Evolutionary conservation across 129 eudicot genomes (phyloP), one percentile per base, ranked within the genome.

Genomic region (Rutidosis leptorrhynchoides): DNA sequence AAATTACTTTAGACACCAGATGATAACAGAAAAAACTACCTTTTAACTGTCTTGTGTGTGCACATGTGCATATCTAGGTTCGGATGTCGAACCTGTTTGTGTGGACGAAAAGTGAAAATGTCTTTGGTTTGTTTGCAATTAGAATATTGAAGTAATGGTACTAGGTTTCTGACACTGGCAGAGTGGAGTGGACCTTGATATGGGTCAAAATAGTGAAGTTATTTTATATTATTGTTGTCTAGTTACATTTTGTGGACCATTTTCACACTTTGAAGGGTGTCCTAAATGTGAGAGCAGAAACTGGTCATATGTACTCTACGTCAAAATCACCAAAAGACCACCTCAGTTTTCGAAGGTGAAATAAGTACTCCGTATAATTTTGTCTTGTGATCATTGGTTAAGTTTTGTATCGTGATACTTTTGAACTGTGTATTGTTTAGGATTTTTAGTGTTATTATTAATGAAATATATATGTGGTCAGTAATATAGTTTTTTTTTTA

Each of bases 151-250:
- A 48, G 40, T 35, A n/a, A 37, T 69, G 77, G 79, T 77, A 65
- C 70, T 59, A 77, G 70, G 79, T 64, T 77, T 71, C 69, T 26
- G 76, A 65, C 80, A 73, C 42, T 64, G 27, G 30, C 67, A 46
- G n/a, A n/a, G n/a, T n/a, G n/a, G 16, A 21, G 77, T 69, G 83
- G 77, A 19, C 79, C 67, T 58, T 21, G 37, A 45, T 10, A 52
- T 12, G 25, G 35, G 30, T 55, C 52, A 56, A 16, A 62, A 22
- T 46, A 37, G 26, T 40, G 17, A 64, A 56, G 33, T 16, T 11
- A n/a, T 40, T 43, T n/a, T n/a, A n/a, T n/a, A n/a, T n/a, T n/a
- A n/a, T n/a, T n/a, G n/a, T n/a, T n/a, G n/a, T n/a, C n/a, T n/a
- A n/a, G n/a, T n/a, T n/a, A n/a, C n/a, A n/a, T 4, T 27, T 17